These are phyloP conservation scores for Przewalskia tangutica DNA, from an alignment of 257 asterid genomes.

Conservation along the genomic window DNA sequence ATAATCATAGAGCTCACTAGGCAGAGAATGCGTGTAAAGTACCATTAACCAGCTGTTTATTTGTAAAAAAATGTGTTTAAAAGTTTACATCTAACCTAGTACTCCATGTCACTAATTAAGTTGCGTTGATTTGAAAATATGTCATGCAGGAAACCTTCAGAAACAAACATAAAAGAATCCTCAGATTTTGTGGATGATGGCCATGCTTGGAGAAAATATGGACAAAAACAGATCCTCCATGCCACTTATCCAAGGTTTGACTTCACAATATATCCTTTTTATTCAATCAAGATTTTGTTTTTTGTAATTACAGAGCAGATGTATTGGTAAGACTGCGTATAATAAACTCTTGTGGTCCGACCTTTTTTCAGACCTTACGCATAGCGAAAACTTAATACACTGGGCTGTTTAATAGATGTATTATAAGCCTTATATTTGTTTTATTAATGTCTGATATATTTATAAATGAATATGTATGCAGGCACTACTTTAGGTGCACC, in stretches of 20 bases:
- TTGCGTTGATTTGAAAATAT: not conserved
- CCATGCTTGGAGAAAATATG: conserved; percentile 76
- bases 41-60: not conserved
- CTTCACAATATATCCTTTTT: not conserved
- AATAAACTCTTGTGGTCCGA: no score
- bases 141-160: conserved; percentile 35
- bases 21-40: not conserved
- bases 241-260: conserved; percentile 46
- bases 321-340: no score
- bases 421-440: not conserved
- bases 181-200: conserved; percentile 37
- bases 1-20: not conserved
- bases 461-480: conserved; percentile 15
- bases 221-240: conserved; percentile 50
- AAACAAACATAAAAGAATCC: conserved; percentile 25
- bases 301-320: not conserved
- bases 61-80: not conserved
- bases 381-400: no score
- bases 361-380: no score
- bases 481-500: conserved; percentile 69
- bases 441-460: not conserved
- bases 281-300: not conserved
- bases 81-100: not conserved
- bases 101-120: not conserved
- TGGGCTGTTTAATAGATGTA: no score